Conservation (phyloP, 2,329 filamentous ascomycete genomes). For the Celoporthe dispersa region DNA sequence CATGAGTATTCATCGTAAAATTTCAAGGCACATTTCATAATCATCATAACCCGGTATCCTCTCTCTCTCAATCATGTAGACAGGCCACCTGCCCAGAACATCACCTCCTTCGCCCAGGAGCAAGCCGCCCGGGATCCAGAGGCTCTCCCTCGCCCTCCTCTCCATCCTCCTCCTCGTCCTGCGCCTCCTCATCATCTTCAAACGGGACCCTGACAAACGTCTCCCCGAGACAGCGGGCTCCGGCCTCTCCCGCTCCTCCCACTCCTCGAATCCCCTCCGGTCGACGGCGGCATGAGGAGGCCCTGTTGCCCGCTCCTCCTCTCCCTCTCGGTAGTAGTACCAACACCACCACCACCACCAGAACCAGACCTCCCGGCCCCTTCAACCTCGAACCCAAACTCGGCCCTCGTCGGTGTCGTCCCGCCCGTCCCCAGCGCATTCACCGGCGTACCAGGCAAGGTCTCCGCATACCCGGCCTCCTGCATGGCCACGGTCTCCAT, state of each 20-base stretch:
- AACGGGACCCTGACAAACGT: conserved; percentile 22
- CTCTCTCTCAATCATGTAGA: background rate
- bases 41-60: background rate
- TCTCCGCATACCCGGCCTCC: conserved; percentile 28
- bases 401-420: background rate
- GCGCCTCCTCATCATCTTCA: conserved; percentile 24
- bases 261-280: background rate
- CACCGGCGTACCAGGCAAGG: conserved; percentile 28
- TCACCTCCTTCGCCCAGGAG: background rate
- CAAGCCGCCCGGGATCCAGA: background rate
- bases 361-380: background rate
- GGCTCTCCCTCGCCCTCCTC: background rate
- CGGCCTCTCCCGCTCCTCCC: conserved; percentile 13
- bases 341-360: background rate
- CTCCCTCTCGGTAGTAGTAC: background rate
- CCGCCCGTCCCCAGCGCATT: conserved; percentile 6
- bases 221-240: conserved; percentile 22
- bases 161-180: conserved; percentile 12
- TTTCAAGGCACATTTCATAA: background rate
- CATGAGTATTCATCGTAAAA: background rate
- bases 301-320: background rate
- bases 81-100: background rate
- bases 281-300: conserved; percentile 13
- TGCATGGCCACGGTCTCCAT: conserved; percentile 2
- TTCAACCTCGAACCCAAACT: background rate